A percentile compares a stretch with the other conserved stretches of the same genome.
Evolutionary conservation across 78 protist species (phyloP).

Genomic region (Mantamonas sphyraenae): DNA sequence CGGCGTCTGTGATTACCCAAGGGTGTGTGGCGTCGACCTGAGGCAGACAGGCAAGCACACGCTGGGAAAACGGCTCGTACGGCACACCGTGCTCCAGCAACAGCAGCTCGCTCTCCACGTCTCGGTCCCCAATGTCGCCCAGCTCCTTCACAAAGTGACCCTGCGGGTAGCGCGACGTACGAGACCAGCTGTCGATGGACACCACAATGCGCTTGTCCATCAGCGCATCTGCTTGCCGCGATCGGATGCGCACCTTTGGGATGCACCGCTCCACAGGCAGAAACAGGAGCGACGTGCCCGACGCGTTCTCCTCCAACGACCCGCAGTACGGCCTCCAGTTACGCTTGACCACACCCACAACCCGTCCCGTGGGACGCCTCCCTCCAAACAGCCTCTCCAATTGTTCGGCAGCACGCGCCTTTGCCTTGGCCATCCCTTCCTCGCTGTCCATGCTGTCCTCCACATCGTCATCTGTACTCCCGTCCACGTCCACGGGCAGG

Average conservation of each 20-base stretch:
- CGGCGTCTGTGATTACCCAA: neutral
- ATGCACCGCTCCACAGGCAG: constrained; percentile 43
- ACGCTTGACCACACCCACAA: constrained; percentile 58
- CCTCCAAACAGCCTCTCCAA: neutral
- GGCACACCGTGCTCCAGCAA: constrained; percentile 41
- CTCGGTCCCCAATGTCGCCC: constrained; percentile 30
- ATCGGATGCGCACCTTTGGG: constrained; percentile 44
- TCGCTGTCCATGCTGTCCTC: constrained; percentile 3
- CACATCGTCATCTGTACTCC: neutral
- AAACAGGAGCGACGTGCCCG: constrained; percentile 10
- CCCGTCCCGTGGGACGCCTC: constrained; percentile 25
- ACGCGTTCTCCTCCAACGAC: constrained; percentile 20
- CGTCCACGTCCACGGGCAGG: constrained; percentile 27
- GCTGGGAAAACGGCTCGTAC: neutral
- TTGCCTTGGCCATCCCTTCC: too few species aligned
- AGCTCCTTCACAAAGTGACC: constrained; percentile 39
- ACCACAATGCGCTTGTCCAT: constrained; percentile 18
- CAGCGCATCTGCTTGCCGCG: constrained; percentile 25
- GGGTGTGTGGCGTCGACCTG: too few species aligned
- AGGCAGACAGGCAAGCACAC: constrained; percentile 6
- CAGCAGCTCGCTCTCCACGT: constrained; percentile 25
- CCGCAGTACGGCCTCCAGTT: constrained; percentile 68
- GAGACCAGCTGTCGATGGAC: constrained; percentile 23
- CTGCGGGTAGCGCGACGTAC: constrained; percentile 11
- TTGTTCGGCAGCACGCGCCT: too few species aligned